Conservation (phyloP, 2,329 filamentous ascomycete genomes). For the Chrysoporthe austroafricana region DNA sequence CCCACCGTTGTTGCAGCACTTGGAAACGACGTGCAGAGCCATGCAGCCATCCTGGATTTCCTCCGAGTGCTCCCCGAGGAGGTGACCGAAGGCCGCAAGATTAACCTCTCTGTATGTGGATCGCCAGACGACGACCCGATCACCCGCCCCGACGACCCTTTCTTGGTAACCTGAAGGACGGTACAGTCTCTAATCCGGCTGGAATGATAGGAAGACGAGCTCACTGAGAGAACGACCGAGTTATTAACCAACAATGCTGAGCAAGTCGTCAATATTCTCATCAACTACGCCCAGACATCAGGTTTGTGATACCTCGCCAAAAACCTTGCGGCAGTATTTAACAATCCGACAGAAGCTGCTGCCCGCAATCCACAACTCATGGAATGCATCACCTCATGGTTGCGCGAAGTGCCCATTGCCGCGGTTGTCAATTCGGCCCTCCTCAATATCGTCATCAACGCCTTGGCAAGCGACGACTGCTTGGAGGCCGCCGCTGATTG, state of each 20-base stretch:
- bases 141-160: conserved; percentile 37
- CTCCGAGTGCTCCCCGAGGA: conserved; percentile 96
- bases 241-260: conserved; percentile 88
- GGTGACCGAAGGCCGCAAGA: conserved; percentile 98
- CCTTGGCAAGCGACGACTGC: conserved; percentile 73
- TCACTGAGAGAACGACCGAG: conserved; percentile 82
- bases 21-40: conserved; percentile 74
- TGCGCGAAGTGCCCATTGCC: conserved; percentile 85
- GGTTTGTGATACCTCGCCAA: conserved; percentile 56
- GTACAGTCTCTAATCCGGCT: conserved; percentile 49
- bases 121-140: conserved; percentile 56
- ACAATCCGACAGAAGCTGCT: conserved; percentile 62
- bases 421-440: conserved; percentile 86
- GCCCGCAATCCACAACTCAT: conserved; percentile 87
- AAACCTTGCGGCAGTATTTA: conserved; percentile 29
- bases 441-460: conserved; percentile 78
- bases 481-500: conserved; percentile 91
- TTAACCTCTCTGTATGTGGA: conserved; percentile 97
- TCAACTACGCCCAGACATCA: conserved; percentile 90
- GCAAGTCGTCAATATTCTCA: conserved; percentile 83
- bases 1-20: conserved; percentile 78
- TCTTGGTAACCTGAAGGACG: conserved; percentile 40
- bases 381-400: conserved; percentile 96
- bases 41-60: conserved; percentile 92
- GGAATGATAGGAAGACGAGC: conserved; percentile 86